These are phyloP conservation scores for Calonectria pauciramosa DNA, from an alignment of 2,329 filamentous ascomycete species.

Conservation along the genomic window DNA sequence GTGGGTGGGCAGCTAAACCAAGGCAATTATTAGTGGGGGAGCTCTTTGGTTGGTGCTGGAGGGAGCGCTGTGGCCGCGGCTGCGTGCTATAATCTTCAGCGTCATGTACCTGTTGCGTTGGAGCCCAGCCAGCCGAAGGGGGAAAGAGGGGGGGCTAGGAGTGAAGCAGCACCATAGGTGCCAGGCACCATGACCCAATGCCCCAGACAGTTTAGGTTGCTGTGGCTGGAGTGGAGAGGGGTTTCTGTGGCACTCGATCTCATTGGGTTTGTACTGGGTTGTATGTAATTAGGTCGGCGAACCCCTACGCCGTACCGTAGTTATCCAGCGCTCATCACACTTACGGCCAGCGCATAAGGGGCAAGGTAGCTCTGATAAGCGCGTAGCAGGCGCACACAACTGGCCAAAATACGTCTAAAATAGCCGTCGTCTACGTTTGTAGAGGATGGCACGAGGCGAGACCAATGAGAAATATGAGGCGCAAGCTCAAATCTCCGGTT, in stretches of 20 bases:
- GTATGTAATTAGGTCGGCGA: background rate
- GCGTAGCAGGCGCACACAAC: conserved; percentile 23
- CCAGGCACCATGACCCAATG: conserved; percentile 10
- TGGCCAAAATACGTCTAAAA: background rate
- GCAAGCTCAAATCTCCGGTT: background rate
- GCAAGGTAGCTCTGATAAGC: conserved; percentile 18
- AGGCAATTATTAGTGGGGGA: conserved; percentile 5
- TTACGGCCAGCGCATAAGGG: conserved; percentile 11
- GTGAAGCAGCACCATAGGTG: conserved; percentile 7
- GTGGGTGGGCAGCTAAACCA: conserved; percentile 3
- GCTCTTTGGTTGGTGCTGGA: background rate
- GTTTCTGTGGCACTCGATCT: conserved; percentile 18
- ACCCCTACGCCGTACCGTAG: conserved; percentile 8
- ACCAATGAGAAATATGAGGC: background rate
- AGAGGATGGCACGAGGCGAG: too few species aligned
- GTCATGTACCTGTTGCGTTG: conserved; percentile 8
- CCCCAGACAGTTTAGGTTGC: conserved; percentile 16
- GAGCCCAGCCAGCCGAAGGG: background rate
- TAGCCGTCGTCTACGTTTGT: background rate
- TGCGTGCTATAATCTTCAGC: conserved; percentile 2
- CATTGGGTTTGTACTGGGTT: conserved; percentile 15
- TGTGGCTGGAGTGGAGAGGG: conserved; percentile 29
- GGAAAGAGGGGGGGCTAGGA: background rate
- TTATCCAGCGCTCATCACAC: conserved; percentile 6
- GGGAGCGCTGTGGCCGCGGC: background rate